Evolutionary conservation across 2,329 filamentous ascomycete genomes (phyloP).

Genomic region (Alternaria sp.): DNA sequence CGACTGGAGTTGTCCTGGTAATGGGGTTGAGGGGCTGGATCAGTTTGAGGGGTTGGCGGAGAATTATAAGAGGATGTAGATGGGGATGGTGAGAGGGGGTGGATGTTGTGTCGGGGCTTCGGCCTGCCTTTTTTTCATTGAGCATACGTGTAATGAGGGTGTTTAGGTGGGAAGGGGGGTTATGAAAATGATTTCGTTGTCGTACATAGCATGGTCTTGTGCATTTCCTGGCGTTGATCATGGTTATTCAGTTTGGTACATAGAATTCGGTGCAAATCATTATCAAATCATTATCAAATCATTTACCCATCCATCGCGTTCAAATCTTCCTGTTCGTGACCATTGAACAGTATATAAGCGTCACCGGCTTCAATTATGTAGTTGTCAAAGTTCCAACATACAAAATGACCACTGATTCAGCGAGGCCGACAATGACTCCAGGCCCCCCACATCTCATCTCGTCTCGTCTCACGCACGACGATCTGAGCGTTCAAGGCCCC

Average conservation of each 20-base stretch:
- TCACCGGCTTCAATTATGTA: not conserved
- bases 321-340: not conserved
- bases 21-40: slow-evolving; percentile 39
- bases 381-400: not conserved
- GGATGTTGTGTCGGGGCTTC: not conserved
- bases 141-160: not conserved
- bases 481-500: not conserved
- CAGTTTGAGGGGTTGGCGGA: slow-evolving; percentile 54
- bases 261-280: not conserved
- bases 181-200: not conserved
- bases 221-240: not conserved
- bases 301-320: not conserved
- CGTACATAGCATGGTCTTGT: not conserved
- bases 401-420: not conserved
- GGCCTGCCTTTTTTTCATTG: not conserved
- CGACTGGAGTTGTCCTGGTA: slow-evolving; percentile 50
- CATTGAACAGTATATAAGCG: not conserved
- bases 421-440: not conserved
- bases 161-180: not conserved
- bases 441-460: not conserved
- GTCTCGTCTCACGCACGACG: not conserved
- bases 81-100: not conserved
- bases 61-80: slow-evolving; percentile 42
- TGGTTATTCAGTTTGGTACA: not conserved
- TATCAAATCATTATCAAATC: not conserved